A percentile compares a stretch with the other conserved stretches of the same genome.
phyloP scores from a whole-genome alignment of 2,329 filamentous ascomycete species.

The Scedosporium dehoogii region DNA sequence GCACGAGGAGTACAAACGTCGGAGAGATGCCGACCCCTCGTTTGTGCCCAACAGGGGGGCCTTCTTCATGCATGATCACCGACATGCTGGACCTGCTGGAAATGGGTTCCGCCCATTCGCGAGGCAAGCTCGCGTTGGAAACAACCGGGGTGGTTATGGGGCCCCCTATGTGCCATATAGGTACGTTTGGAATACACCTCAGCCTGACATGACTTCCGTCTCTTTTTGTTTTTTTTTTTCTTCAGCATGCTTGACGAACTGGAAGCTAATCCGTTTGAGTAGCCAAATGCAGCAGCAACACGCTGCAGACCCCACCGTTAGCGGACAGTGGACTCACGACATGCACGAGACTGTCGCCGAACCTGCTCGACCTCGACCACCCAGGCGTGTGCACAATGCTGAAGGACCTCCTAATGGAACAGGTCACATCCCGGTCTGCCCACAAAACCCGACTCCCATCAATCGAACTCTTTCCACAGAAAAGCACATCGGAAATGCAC shows the following conservation, averaged over 20 bases:
- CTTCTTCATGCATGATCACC: constrained; percentile 96
- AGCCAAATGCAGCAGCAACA: constrained; percentile 28
- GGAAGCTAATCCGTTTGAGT: constrained; percentile 15
- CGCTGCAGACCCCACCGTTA: constrained; percentile 52
- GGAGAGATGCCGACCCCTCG: constrained; percentile 77
- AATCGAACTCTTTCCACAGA: constrained; percentile 76
- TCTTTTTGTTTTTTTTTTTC: not conserved
- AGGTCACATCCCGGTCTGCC: constrained; percentile 44
- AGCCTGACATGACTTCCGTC: not conserved
- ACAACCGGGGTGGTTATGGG: constrained; percentile 49
- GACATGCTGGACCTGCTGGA: constrained; percentile 63
- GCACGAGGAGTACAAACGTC: constrained; percentile 83
- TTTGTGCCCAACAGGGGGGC: constrained; percentile 91
- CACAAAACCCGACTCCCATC: constrained; percentile 53
- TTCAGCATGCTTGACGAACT: not conserved
- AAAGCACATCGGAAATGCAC: constrained; percentile 72
- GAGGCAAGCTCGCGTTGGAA: constrained; percentile 54
- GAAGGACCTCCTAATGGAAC: constrained; percentile 46
- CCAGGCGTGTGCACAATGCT: constrained; percentile 22
- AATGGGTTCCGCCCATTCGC: constrained; percentile 66
- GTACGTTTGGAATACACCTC: constrained; percentile 35
- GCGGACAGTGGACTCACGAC: constrained; percentile 82
- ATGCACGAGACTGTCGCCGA: constrained; percentile 68
- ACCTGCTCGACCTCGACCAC: constrained; percentile 29
- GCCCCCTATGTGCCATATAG: constrained; percentile 48